These are phyloP conservation scores for Ceratobasidium sp. DNA, from an alignment of 1,284 basidiomycete species.

Conservation along the genomic window DNA sequence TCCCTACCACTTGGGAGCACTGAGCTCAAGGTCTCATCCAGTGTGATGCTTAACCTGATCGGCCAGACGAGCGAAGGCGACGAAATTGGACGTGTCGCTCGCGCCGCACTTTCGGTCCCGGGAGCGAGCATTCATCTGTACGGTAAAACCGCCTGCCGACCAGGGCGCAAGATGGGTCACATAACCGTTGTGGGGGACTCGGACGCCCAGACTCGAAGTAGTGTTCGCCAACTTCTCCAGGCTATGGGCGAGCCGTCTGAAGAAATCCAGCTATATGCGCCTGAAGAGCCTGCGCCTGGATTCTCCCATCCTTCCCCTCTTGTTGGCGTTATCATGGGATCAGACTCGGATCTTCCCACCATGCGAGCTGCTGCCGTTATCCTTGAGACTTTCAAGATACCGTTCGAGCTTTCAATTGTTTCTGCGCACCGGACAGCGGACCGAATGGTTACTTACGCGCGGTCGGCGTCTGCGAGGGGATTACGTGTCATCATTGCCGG, in stretches of 20 bases:
- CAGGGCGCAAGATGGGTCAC: constrained; percentile 98
- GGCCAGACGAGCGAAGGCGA: constrained; percentile 74
- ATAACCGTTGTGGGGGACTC: constrained; percentile 88
- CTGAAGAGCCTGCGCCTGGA: constrained; percentile 53
- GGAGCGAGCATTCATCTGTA: constrained; percentile 92
- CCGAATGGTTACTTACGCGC: constrained; percentile 85
- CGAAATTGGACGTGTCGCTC: constrained; percentile 56
- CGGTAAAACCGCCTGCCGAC: constrained; percentile 89
- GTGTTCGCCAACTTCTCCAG: constrained; percentile 76
- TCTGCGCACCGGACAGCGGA: constrained; percentile 96
- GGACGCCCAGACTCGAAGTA: constrained; percentile 77
- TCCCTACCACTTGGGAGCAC: constrained; percentile 91
- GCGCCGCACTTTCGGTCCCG: constrained; percentile 69
- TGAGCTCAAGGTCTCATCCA: constrained; percentile 84
- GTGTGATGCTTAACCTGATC: constrained; percentile 96
- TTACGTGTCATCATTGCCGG: constrained; percentile 88
- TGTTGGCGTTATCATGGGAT: constrained; percentile 98
- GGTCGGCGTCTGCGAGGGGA: constrained; percentile 79
- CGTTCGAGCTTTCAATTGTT: constrained; percentile 96
- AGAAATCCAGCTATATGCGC: constrained; percentile 69
- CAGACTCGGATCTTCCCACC: constrained; percentile 94
- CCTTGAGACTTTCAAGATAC: constrained; percentile 82
- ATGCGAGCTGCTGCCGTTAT: constrained; percentile 92
- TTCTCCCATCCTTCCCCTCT: constrained; percentile 78
- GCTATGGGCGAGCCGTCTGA: constrained; percentile 62